Conservation (phyloP, 2,329 filamentous ascomycete species). For the Hypoxylon sp. region DNA sequence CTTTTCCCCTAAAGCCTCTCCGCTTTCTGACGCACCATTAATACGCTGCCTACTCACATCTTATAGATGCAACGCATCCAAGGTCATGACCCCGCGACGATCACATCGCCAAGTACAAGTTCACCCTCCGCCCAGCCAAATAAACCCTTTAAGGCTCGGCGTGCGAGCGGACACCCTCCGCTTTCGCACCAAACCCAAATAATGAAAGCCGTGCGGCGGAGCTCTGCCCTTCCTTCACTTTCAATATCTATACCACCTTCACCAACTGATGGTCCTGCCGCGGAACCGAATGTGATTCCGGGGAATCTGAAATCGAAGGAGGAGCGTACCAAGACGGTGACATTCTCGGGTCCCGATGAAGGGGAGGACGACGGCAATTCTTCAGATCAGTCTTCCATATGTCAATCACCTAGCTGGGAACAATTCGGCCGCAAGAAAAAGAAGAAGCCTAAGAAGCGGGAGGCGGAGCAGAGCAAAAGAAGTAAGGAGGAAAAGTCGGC, state of each 20-base stretch:
- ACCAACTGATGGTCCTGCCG: constrained; percentile 42
- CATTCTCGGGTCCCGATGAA: constrained; percentile 54
- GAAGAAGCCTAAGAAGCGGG: constrained; percentile 61
- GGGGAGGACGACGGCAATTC: constrained; percentile 51
- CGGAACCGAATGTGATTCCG: constrained; percentile 37
- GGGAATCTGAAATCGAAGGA: constrained; percentile 43
- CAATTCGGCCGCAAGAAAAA: constrained; percentile 66
- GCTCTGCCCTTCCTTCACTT: constrained; percentile 50
- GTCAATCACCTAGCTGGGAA: constrained; percentile 73
- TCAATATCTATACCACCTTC: constrained; percentile 52
- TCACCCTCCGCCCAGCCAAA: constrained; percentile 48
- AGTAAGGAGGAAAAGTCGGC: constrained; percentile 55
- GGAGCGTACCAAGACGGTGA: constrained; percentile 56
- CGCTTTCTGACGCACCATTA: constrained; percentile 47
- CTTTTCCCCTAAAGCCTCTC: constrained; percentile 42
- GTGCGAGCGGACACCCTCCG: constrained; percentile 50
- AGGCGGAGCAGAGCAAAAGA: constrained; percentile 56
- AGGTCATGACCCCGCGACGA: constrained; percentile 48
- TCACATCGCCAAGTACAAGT: constrained; percentile 48
- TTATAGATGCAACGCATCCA: constrained; percentile 56
- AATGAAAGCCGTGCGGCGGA: constrained; percentile 52
- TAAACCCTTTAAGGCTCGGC: constrained; percentile 51
- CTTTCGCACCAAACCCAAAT: constrained; percentile 52
- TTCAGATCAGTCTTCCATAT: constrained; percentile 65
- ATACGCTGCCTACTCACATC: constrained; percentile 47